phyloP scores from a whole-genome alignment of 345 rosid genomes.

The Erysimum cheiranthoides region DNA sequence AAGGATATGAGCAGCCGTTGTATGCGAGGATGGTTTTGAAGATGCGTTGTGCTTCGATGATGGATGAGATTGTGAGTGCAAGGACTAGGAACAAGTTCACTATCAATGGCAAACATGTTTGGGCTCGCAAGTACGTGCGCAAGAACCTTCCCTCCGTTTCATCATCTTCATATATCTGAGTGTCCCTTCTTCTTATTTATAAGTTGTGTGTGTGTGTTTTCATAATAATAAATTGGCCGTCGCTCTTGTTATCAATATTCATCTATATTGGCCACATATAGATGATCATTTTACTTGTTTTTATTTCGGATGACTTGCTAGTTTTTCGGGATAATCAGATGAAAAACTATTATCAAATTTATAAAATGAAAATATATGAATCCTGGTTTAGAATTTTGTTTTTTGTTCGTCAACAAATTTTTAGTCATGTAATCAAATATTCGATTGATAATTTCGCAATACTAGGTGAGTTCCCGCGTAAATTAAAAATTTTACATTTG shows the following conservation, averaged over 20 bases:
- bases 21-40: constrained; percentile 59
- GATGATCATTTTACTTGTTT: no score
- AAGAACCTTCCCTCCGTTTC: constrained; percentile 9
- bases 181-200: background rate
- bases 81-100: constrained; percentile 57
- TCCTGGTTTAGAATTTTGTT: no score
- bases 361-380: no score
- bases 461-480: no score
- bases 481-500: no score
- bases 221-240: background rate
- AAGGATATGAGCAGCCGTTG: constrained; percentile 50
- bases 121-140: constrained; percentile 61
- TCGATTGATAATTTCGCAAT: no score
- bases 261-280: no score
- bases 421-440: no score
- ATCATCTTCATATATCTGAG: constrained; percentile 8
- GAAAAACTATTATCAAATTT: no score
- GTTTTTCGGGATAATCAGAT: no score
- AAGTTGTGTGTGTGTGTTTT: background rate
- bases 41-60: background rate
- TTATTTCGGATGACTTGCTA: no score
- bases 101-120: constrained; percentile 77
- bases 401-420: no score
- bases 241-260: background rate
- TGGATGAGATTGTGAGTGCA: constrained; percentile 45